Percentiles rank a stretch among this genome's conserved stretches.
phyloP scores from a whole-genome alignment of 1,284 basidiomycete species.

The Leccinum fallax region DNA sequence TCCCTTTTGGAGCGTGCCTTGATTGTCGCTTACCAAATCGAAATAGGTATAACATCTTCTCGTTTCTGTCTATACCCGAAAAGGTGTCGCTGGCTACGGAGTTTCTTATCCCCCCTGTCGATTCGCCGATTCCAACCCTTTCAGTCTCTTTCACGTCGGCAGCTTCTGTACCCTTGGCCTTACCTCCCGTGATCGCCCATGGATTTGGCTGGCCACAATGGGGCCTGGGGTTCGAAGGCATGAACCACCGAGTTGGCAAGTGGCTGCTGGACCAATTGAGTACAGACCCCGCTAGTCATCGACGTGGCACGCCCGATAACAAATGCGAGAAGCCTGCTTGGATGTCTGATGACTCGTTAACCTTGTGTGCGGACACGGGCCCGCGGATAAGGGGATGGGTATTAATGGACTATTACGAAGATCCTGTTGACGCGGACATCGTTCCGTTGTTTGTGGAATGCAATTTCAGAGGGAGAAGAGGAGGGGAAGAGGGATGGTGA shows the following conservation, averaged over 20 bases:
- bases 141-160: constrained; percentile 82
- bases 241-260: constrained; percentile 70
- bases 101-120: constrained; percentile 49
- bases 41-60: constrained; percentile 73
- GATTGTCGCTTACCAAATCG: constrained; percentile 7
- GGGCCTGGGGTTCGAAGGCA: constrained; percentile 78
- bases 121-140: constrained; percentile 48
- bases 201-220: constrained; percentile 79
- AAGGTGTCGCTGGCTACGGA: constrained; percentile 63
- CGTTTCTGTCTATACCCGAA: constrained; percentile 78
- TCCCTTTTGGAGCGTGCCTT: background rate
- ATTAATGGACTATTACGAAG: constrained; percentile 68
- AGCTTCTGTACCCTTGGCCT: constrained; percentile 74
- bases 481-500: constrained; percentile 51
- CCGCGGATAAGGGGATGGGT: constrained; percentile 58
- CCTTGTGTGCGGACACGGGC: constrained; percentile 1
- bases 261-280: constrained; percentile 67
- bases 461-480: constrained; percentile 60
- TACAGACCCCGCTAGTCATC: constrained; percentile 5
- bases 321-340: background rate
- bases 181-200: constrained; percentile 72
- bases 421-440: constrained; percentile 52
- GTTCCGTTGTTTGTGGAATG: constrained; percentile 74
- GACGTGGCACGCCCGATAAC: background rate
- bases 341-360: background rate